Percentiles rank a stretch among this genome's conserved stretches.
Evolutionary conservation across 2,329 filamentous ascomycete genomes (phyloP).

Genomic region (Colletotrichum tropicicola): DNA sequence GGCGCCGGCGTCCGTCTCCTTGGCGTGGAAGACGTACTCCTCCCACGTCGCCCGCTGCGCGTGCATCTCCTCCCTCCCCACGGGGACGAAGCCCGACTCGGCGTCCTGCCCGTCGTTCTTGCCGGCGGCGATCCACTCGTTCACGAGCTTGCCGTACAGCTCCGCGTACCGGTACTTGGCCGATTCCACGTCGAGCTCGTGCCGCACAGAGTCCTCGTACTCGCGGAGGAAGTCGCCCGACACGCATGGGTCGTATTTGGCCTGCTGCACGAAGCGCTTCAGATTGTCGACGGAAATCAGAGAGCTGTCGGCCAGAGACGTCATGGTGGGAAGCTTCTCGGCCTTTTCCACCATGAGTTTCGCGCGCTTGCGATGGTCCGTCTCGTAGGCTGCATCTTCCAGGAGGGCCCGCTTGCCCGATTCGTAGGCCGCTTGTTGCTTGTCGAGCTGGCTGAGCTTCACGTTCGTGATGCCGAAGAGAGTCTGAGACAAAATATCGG

Average conservation of each 20-base stretch:
- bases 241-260: conserved; percentile 61
- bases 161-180: conserved; percentile 64
- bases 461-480: conserved; percentile 63
- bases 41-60: conserved; percentile 64
- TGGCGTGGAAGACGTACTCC: conserved; percentile 59
- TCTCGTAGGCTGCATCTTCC: conserved; percentile 36
- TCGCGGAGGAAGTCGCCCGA: conserved; percentile 52
- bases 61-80: conserved; percentile 63
- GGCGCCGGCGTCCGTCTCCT: conserved; percentile 51
- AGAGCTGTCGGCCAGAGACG: conserved; percentile 37
- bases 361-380: conserved; percentile 40
- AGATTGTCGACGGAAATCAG: conserved; percentile 51
- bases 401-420: conserved; percentile 52
- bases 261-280: conserved; percentile 61
- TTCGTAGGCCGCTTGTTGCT: conserved; percentile 59
- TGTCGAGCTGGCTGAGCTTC: conserved; percentile 65
- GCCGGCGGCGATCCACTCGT: conserved; percentile 58
- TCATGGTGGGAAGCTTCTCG: conserved; percentile 43
- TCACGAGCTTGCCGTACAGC: conserved; percentile 64
- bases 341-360: conserved; percentile 44
- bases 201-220: conserved; percentile 56
- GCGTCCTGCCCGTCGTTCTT: conserved; percentile 40
- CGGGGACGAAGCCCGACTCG: conserved; percentile 50
- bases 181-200: conserved; percentile 57
- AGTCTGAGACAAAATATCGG: conserved; percentile 56